Base-by-base conservation (phyloP, 495 filamentous ascomycete genomes). In the Eremomyces bilateralis region DNA sequence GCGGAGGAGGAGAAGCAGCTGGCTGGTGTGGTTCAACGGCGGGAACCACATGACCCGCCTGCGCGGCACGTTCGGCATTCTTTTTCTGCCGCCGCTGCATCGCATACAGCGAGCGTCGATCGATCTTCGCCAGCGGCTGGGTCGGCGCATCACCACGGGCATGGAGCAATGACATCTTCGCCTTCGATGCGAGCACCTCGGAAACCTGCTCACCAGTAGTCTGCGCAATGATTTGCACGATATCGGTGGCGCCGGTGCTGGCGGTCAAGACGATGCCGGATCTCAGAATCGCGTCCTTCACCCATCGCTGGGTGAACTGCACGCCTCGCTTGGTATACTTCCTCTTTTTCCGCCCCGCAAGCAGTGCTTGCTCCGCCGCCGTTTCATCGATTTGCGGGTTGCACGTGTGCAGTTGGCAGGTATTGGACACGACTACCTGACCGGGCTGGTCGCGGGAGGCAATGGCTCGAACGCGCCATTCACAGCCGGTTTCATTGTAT, bases 221-320 rank as follows among this genome's bases (percentile, higher is more conserved):
- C 17, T 39, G 16, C 15, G 19, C n/a, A 16, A 39, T 39, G 3
- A 35, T n/a, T 16, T 21, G 15, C 6, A 39, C 31, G 15, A 39
- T 39, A 4, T 34, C 36, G 8, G 15, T 21, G 2, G 36, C 11
- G 2, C 10, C 30, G 15, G 36, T 39, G 11, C 13, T 20, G 15
- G 25, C 20, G 12, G 15, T 10, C 3, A 36, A 12, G 12, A n/a
- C 11, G 36, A 39, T 36, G 18, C 30, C 30, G 20, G n/a, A 19
- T 11, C 36, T 15, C 1, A n/a, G 13, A 5, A 39, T 29, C 15
- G 36, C 19, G 36, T 39, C 36, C 6, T 15, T 11, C 11, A 39
- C 36, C 36, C 36, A 39, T 11, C 36, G 36, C 20, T 39, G 36
- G 6, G 36, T 36, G 31, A 36, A 36, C 30, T 39, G 36, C 8